Evolutionary conservation across 495 filamentous ascomycete genomes (phyloP), one percentile per base, ranked within the genome.

Genomic region (Trichoderma asperelloides): DNA sequence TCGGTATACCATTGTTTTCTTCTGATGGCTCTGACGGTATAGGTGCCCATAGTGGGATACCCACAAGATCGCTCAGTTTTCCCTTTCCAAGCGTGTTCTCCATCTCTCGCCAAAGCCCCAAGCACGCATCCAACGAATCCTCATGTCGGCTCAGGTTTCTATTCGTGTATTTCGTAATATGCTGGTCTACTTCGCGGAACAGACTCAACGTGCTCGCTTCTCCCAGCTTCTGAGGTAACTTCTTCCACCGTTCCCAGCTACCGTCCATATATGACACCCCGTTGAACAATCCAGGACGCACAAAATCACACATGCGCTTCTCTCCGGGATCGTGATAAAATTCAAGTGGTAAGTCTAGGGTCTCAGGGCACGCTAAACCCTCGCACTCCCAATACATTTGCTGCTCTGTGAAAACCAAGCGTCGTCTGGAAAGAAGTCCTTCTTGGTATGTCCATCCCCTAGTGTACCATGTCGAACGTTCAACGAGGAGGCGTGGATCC

Each of bases 401-500:
- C 3, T 74, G 60, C 8, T 74, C 70, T 0, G 70, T 74, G 60
- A 81, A 73, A 49, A 74, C 71, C 5, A 80, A 65, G 0, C 75
- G 69, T 1, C 76, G 74, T 21, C 66, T 60, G 5, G 76, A 74
- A 16, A 80, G 67, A 3, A 77, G 27, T 8, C 64, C 73, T 66
- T 80, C 78, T 67, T 80, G 78, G 65, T 71, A 79, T 1, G 78
- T 80, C 78, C 77, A 80, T 13, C 72, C 78, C 41, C 78, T 63
- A 3, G 71, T 74, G 2, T 28, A 21, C 78, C 76, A 79, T 30
- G 65, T 69, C 0, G 72, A 74, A 45, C 41, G 18, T 25, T 60
- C 55, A 11, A 60, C n/a, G 11, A 60, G 55, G 4, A 60, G 55
- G 3, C 55, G 55, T 25, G 55, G 55, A 33, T 60, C 55, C 16